Conservation (phyloP, 805 yeast genomes). For the Cyberlindnera petersonii region DNA sequence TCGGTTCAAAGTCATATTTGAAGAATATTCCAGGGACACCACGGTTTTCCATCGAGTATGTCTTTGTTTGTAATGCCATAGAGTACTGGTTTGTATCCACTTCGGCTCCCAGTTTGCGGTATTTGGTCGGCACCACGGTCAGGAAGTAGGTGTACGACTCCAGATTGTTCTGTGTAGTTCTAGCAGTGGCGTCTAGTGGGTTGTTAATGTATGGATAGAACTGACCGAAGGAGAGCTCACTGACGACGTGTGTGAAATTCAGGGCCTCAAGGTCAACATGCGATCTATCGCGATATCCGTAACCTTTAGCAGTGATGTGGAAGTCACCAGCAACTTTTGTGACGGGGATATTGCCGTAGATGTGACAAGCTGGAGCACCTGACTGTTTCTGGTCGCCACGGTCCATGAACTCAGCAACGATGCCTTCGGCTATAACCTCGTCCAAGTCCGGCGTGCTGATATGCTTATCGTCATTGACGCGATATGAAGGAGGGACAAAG, state of each 20-base stretch:
- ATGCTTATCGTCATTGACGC: conserved; percentile 42
- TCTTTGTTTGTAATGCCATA: conserved; percentile 47
- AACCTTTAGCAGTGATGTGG: conserved; percentile 76
- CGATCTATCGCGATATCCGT: conserved; percentile 48
- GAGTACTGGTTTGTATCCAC: conserved; percentile 88
- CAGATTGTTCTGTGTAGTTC: conserved; percentile 44
- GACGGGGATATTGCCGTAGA: conserved; percentile 78
- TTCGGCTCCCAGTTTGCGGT: conserved; percentile 61
- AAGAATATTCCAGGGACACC: conserved; percentile 75
- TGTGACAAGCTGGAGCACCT: conserved; percentile 75
- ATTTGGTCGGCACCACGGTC: conserved; percentile 81
- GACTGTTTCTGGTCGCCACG: conserved; percentile 37
- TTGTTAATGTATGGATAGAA: conserved; percentile 83
- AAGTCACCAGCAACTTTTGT: conserved; percentile 84
- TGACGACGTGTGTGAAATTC: conserved; percentile 80
- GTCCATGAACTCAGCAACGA: conserved; percentile 60
- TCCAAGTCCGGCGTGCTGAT: conserved; percentile 61
- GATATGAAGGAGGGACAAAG: conserved; percentile 47
- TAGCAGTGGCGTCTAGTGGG: conserved; percentile 79
- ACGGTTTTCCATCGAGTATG: conserved; percentile 16
- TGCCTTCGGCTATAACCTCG: conserved; percentile 58
- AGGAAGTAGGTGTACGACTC: conserved; percentile 62
- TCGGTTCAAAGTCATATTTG: conserved; percentile 85
- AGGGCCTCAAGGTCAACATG: conserved; percentile 46
- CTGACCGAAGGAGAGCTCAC: conserved; percentile 87